Conservation (phyloP, 805 yeast genomes). For the Yamadazyma phyllophila region DNA sequence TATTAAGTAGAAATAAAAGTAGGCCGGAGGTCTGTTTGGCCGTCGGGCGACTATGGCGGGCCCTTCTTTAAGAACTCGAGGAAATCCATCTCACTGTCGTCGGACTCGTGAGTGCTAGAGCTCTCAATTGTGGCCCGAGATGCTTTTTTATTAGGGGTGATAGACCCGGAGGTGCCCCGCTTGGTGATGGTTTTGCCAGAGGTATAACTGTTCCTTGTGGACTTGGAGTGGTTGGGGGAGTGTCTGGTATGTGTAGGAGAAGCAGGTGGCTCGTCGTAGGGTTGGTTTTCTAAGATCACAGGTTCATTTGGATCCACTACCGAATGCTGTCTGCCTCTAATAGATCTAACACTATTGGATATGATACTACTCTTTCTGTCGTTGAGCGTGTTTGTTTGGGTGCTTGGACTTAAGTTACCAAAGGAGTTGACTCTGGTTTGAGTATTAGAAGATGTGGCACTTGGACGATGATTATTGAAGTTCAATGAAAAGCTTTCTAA, state of each 20-base stretch:
- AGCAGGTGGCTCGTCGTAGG: conserved; percentile 10
- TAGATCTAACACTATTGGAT: conserved; percentile 10
- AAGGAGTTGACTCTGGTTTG: conserved; percentile 5
- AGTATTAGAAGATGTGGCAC: conserved; percentile 5
- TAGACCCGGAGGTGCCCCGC: conserved; percentile 13
- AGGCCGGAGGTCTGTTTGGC: too few relatives aligned
- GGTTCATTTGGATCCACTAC: conserved; percentile 19
- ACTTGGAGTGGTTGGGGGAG: neutral
- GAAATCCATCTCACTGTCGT: conserved; percentile 42
- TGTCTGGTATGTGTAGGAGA: conserved; percentile 4
- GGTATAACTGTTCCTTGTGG: conserved; percentile 13
- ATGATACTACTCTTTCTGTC: conserved; percentile 14
- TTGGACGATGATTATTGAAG: conserved; percentile 14
- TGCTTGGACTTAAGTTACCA: conserved; percentile 3
- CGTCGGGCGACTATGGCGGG: conserved; percentile 18
- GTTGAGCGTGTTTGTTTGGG: neutral
- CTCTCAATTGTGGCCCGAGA: conserved; percentile 12
- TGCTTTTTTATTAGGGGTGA: conserved; percentile 12
- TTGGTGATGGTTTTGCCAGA: conserved; percentile 13
- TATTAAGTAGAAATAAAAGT: neutral
- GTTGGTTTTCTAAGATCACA: conserved; percentile 17
- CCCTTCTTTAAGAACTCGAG: conserved; percentile 47
- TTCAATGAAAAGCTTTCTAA: conserved; percentile 30
- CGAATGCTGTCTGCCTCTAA: conserved; percentile 19
- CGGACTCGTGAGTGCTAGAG: conserved; percentile 12